Evolutionary conservation across 2,329 filamentous ascomycete genomes (phyloP), one percentile per base, ranked within the genome.

Genomic region (Elsinoe australis): DNA sequence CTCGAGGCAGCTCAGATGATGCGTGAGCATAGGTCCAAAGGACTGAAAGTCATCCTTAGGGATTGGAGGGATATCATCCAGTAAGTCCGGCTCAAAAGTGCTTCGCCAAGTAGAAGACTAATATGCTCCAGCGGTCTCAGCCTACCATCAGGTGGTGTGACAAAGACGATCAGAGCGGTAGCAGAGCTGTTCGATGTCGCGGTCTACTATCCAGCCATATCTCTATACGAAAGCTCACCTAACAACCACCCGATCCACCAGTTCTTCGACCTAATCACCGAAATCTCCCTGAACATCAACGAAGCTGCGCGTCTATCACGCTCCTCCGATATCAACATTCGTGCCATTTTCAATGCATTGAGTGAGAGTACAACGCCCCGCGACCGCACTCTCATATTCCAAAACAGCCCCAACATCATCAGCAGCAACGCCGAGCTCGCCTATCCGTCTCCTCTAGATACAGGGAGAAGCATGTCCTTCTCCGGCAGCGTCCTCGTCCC

Each of bases 211-310:
- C n/a, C n/a, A n/a, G n/a, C n/a, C n/a, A n/a, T n/a, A n/a, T n/a
- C n/a, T n/a, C n/a, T n/a, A n/a, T n/a, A n/a, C n/a, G n/a, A n/a
- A n/a, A n/a, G n/a, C n/a, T n/a, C n/a, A n/a, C n/a, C n/a, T n/a
- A n/a, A n/a, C n/a, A n/a, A n/a, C 7, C 45, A 48, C 9, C 45
- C 45, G 10, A 17, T 28, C 17, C 33, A 26, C 45, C 7, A 38
- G n/a, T 18, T 48, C 4, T 33, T 19, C 14, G 34, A 36, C 2
- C 21, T 28, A 8, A 39, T 38, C 31, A 39, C 5, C 14, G 33
- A 34, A 14, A 17, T 34, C 12, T 38, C 33, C 4, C 34, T 38
- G 5, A 19, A 15, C 9, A 14, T 31, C 32, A 48, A 38, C 34
- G 15, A 48, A n/a, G 10, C 18, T 4, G 45, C 34, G 8, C 22